Evolutionary conservation across 176 grass and related monocot species (phyloP).

Genomic region (Avena eriantha): DNA sequence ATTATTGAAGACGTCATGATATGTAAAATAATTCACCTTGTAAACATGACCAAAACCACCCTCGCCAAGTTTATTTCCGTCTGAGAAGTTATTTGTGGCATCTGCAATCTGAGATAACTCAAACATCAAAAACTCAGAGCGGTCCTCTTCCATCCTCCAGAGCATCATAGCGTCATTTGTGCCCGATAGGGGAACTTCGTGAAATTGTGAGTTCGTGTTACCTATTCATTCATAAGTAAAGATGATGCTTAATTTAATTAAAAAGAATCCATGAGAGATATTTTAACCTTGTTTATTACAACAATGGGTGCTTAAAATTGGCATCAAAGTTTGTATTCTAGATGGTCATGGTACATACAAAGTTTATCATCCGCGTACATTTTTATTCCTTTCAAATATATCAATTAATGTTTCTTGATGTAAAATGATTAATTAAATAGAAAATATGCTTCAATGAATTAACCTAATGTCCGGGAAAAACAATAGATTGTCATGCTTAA

Average conservation of each 20-base stretch:
- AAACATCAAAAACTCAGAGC: conserved; percentile 26
- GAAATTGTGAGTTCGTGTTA: not conserved
- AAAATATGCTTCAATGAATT: not conserved
- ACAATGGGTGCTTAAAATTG: not conserved
- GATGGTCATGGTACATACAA: not conserved
- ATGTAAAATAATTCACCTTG: conserved; percentile 30
- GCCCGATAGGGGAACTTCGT: not conserved
- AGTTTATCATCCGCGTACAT: not conserved
- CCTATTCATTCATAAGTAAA: conserved; percentile 1
- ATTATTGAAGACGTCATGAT: not conserved
- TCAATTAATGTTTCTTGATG: not conserved
- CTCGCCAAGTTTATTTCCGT: conserved; percentile 54
- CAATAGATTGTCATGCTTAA: not conserved
- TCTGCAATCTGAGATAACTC: conserved; percentile 31
- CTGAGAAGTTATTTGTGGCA: conserved; percentile 54
- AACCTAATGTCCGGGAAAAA: not conserved
- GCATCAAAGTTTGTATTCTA: not conserved
- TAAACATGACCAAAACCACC: conserved; percentile 61
- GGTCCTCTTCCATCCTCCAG: conserved; percentile 1
- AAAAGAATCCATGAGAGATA: not conserved
- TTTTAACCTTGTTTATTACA: not conserved
- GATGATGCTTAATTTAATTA: not conserved
- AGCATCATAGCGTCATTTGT: not conserved
- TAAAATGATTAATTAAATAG: not conserved
- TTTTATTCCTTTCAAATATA: not conserved